Conservation (phyloP, 305 asterid species). For the Solanum hybrid region DNA sequence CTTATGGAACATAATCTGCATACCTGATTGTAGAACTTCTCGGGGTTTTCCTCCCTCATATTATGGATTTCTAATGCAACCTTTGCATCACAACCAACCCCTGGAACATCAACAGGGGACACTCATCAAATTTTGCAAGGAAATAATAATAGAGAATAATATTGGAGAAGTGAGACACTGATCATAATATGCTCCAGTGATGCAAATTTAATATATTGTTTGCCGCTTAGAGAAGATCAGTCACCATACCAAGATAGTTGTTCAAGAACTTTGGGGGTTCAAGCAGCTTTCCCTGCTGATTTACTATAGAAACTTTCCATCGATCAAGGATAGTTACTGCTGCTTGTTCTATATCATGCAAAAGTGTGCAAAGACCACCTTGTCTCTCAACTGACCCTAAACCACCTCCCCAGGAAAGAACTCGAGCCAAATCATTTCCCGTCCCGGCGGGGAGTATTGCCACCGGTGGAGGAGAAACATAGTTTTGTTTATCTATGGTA, state of each 20-base stretch:
- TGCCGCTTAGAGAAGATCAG: not conserved
- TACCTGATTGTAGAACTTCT: constrained; percentile 96
- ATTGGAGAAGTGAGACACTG: not conserved
- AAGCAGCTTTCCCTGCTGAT: constrained; percentile 59
- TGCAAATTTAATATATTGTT: not conserved
- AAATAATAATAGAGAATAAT: not conserved
- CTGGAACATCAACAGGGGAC: constrained; percentile 21
- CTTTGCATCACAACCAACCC: constrained; percentile 99
- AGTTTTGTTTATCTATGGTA: constrained; percentile 81
- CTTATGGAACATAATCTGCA: not conserved
- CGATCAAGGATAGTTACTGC: constrained; percentile 99
- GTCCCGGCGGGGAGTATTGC: constrained; percentile 99
- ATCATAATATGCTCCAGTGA: not conserved
- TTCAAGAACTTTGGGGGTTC: constrained; percentile 70
- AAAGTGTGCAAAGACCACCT: constrained; percentile 84
- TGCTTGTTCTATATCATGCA: constrained; percentile 88
- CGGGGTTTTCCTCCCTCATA: constrained; percentile 97
- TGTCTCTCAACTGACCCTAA: constrained; percentile 95
- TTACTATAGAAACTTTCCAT: constrained; percentile 70
- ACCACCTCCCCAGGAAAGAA: constrained; percentile 95
- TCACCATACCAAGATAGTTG: constrained; percentile 81
- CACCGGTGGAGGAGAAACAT: constrained; percentile 95
- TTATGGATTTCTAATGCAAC: constrained; percentile 97
- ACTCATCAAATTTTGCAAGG: not conserved
- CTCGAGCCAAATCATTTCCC: constrained; percentile 97